These are phyloP conservation scores for Neurospora sp. DNA, from an alignment of 495 filamentous ascomycete species.

Conservation along the genomic window DNA sequence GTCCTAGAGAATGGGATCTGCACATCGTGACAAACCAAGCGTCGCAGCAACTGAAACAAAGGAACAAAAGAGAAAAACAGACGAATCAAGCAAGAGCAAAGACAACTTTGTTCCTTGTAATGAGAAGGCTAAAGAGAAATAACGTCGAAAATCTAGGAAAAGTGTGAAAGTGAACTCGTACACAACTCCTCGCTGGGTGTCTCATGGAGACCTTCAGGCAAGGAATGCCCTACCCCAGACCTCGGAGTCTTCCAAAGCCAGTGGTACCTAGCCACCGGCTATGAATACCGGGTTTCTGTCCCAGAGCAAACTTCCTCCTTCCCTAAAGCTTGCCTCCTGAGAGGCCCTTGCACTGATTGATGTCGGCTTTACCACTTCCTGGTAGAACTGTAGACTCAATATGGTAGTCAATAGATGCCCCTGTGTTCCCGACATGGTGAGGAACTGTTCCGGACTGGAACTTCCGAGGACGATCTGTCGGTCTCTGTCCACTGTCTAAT, in stretches of 20 bases:
- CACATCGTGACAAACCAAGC: accelerated
- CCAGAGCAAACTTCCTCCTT: not conserved
- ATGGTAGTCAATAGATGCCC: too few species aligned
- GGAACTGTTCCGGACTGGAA: too few species aligned
- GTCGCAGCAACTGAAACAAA: not conserved
- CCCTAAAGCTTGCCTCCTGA: not conserved
- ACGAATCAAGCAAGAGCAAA: not conserved
- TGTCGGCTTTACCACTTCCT: not conserved
- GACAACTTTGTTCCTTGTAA: not conserved
- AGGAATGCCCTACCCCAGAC: too few species aligned
- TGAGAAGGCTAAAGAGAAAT: not conserved
- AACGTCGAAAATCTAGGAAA: not conserved
- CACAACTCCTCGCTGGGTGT: too few species aligned
- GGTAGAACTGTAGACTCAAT: too few species aligned
- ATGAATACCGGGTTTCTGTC: not conserved
- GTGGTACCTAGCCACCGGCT: not conserved
- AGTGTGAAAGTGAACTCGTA: too few species aligned
- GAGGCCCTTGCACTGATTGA: not conserved
- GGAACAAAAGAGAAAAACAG: not conserved
- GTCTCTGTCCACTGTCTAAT: too few species aligned
- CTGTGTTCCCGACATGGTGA: too few species aligned
- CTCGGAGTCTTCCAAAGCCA: not conserved
- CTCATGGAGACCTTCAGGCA: too few species aligned
- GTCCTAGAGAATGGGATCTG: not conserved
- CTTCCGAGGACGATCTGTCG: too few species aligned